Evolutionary conservation across 768 basidiomycete species (phyloP), one percentile per base, ranked within the genome.

Genomic region (Mycena galericulata): DNA sequence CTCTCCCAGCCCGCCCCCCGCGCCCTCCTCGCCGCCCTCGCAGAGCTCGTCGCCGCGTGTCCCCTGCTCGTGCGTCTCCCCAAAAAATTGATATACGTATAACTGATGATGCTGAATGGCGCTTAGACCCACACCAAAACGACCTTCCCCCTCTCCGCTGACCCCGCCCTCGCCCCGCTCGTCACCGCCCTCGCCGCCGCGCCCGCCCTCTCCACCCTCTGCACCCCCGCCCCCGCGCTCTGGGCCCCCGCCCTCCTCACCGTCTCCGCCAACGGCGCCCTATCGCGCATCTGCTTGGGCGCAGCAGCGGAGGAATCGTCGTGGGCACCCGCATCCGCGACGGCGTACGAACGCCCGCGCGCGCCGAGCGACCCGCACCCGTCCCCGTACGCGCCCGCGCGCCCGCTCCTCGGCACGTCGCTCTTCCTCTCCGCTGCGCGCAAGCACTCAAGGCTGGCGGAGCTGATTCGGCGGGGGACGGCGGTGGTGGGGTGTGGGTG

Each of bases 401-500:
- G 73, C 76, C 61, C 84, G 20, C 77, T 86, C 22, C 72, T 84
- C 43, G 81, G 83, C 18, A 86, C 86, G 0, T 86, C 87, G 20
- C 76, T 90, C 72, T 92, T 88, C 76, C 81, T 91, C 73, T 84
- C 80, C 66, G 86, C 88, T 74, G 87, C 89, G 0, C 84, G 79
- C 77, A 84, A 84, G 68, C 85, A 90, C 54, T 57, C 81, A 20
- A 78, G 87, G 43, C 77, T 91, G 57, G 80, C 77, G 47, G 88
- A 88, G 67, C 81, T 91, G 57, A 86, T 91, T 61, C 81, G 79
- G 53, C 79, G 80, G 50, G 90, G 90, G 73, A 88, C 88, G 71
- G 84, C 79, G 70, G 84, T 80, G 65, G 63, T 58, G 17, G 62
- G 43, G 20, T 56, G 32, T 29, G 47, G 10, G 15, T n/a, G 22